Percentiles rank a stretch among this genome's conserved stretches.
Evolutionary conservation across 108 stramenopile genomes (phyloP).

Genomic region (Skeletonema menzelii): DNA sequence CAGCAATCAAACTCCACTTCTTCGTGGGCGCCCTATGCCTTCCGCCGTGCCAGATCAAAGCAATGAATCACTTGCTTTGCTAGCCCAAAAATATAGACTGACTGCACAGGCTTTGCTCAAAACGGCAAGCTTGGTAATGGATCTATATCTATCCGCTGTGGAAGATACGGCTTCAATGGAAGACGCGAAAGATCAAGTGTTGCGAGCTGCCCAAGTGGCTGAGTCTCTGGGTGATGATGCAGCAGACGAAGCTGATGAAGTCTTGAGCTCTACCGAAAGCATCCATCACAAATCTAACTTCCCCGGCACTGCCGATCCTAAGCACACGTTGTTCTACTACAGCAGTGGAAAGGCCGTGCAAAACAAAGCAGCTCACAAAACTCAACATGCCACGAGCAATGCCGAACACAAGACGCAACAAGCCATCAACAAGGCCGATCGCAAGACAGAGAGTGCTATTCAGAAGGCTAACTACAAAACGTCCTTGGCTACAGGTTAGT

Average conservation of each 20-base stretch:
- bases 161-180: background rate
- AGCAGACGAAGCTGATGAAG: background rate
- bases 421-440: background rate
- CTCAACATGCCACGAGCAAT: too few relatives aligned
- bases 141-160: background rate
- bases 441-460: background rate
- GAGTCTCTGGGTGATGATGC: background rate
- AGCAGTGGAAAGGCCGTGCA: background rate
- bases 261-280: background rate
- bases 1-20: too few relatives aligned
- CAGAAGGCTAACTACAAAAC: background rate
- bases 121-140: background rate
- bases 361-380: background rate
- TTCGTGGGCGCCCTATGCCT: too few relatives aligned
- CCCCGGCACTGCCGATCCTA: background rate
- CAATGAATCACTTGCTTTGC: background rate
- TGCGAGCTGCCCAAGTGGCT: background rate
- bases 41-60: background rate
- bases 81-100: background rate
- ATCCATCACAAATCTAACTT: background rate
- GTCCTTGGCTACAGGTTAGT: background rate
- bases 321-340: background rate
- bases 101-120: background rate
- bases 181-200: background rate
- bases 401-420: background rate